Conservation (phyloP, 805 yeast genomes). For the Hanseniaspora clermontiae region DNA sequence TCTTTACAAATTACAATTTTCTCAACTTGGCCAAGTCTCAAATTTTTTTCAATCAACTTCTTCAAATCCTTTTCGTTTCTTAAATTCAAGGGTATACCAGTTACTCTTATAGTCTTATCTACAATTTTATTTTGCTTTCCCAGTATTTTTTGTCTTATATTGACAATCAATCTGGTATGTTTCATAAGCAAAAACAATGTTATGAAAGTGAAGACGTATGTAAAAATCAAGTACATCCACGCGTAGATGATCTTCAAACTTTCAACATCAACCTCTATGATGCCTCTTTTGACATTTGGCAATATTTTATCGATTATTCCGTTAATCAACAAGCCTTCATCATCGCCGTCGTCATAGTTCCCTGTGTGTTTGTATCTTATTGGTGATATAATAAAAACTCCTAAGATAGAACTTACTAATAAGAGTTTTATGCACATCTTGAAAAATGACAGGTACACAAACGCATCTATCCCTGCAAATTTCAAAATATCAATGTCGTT, state of each 20-base stretch:
- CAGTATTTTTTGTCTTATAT: conserved; percentile 64
- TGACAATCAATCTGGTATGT: conserved; percentile 62
- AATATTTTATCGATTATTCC: not conserved
- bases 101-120: conserved; percentile 74
- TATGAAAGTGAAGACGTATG: conserved; percentile 68
- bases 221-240: conserved; percentile 81
- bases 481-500: conserved; percentile 68
- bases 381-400: conserved; percentile 69
- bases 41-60: conserved; percentile 53
- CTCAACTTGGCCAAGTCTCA: conserved; percentile 70
- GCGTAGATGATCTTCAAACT: conserved; percentile 31
- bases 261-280: conserved; percentile 34
- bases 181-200: conserved; percentile 48
- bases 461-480: conserved; percentile 89
- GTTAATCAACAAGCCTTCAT: conserved; percentile 16
- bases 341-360: conserved; percentile 49
- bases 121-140: conserved; percentile 83
- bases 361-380: conserved; percentile 76
- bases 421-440: conserved; percentile 70
- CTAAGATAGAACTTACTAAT: conserved; percentile 51
- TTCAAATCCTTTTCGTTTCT: conserved; percentile 59
- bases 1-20: conserved; percentile 71
- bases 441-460: conserved; percentile 81
- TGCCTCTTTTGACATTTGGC: conserved; percentile 20
- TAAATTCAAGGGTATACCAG: conserved; percentile 78